phyloP scores from a whole-genome alignment of 805 yeast species.

The Candida mattraensis region DNA sequence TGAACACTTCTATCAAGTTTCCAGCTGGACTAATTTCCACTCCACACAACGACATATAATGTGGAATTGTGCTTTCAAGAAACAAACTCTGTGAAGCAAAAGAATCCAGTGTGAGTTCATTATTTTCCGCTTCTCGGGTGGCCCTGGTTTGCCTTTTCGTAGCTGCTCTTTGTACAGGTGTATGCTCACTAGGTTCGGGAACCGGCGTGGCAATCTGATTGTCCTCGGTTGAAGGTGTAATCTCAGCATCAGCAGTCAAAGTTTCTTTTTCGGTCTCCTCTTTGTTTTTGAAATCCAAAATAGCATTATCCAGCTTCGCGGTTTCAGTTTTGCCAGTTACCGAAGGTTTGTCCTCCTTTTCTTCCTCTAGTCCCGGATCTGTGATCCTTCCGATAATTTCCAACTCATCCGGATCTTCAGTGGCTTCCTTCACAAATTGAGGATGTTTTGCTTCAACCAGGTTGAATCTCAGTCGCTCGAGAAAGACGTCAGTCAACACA shows the following conservation, averaged over 20 bases:
- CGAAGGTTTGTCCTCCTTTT: neutral
- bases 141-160: slow-evolving; percentile 22
- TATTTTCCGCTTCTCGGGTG: slow-evolving; percentile 17
- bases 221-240: neutral
- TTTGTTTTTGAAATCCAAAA: too few species aligned
- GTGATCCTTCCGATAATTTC: slow-evolving; percentile 2
- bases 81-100: slow-evolving; percentile 20
- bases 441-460: slow-evolving; percentile 16
- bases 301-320: neutral
- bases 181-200: slow-evolving; percentile 4
- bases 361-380: neutral
- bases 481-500: slow-evolving; percentile 44
- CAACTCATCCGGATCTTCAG: slow-evolving; percentile 1
- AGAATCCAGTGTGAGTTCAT: slow-evolving; percentile 13
- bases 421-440: neutral
- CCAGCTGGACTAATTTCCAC: slow-evolving; percentile 34
- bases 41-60: slow-evolving; percentile 28
- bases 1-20: slow-evolving; percentile 4
- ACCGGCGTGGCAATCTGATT: slow-evolving; percentile 4
- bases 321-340: too few species aligned
- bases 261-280: slow-evolving; percentile 9
- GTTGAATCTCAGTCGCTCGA: slow-evolving; percentile 44
- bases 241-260: neutral
- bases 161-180: slow-evolving; percentile 22
- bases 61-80: slow-evolving; percentile 19